Conservation (phyloP, 2,329 filamentous ascomycete species). For the Furcasterigmium furcatum region DNA sequence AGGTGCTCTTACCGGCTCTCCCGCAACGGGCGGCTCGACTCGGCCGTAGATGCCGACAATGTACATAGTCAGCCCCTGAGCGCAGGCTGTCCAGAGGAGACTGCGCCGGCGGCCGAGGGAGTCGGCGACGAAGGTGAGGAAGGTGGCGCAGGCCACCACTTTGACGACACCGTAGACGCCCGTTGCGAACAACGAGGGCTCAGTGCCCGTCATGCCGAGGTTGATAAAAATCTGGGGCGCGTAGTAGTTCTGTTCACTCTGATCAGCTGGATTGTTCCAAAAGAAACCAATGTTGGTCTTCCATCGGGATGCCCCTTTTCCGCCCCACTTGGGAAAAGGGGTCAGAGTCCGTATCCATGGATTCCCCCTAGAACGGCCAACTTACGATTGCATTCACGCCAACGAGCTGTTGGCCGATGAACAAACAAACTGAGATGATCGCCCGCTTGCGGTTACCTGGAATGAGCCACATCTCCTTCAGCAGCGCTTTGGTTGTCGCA, state of each 20-base stretch:
- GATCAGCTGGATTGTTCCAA: not conserved
- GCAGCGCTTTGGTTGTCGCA: conserved; percentile 51
- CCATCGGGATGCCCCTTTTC: too few species aligned
- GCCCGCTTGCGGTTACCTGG: conserved; percentile 61
- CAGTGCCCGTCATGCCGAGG: conserved; percentile 55
- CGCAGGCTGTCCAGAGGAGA: conserved; percentile 62
- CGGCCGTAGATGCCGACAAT: conserved; percentile 71
- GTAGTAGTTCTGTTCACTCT: conserved; percentile 52
- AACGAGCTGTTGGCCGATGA: conserved; percentile 73
- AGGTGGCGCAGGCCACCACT: conserved; percentile 58
- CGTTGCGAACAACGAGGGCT: conserved; percentile 65
- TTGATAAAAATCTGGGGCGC: conserved; percentile 66
- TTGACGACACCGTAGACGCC: conserved; percentile 74
- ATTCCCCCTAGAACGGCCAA: too few species aligned
- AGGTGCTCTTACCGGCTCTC: conserved; percentile 40
- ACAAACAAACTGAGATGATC: conserved; percentile 55
- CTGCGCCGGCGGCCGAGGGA: conserved; percentile 61
- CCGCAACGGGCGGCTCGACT: conserved; percentile 53
- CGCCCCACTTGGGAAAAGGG: too few species aligned
- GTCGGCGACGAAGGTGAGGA: conserved; percentile 66
- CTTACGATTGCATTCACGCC: conserved; percentile 47
- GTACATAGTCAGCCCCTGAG: conserved; percentile 61
- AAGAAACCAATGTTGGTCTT: not conserved
- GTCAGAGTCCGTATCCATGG: too few species aligned
- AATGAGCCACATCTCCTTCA: conserved; percentile 62